Conservation (phyloP, 352 stramenopile genomes). For the Peronospora farinosa region DNA sequence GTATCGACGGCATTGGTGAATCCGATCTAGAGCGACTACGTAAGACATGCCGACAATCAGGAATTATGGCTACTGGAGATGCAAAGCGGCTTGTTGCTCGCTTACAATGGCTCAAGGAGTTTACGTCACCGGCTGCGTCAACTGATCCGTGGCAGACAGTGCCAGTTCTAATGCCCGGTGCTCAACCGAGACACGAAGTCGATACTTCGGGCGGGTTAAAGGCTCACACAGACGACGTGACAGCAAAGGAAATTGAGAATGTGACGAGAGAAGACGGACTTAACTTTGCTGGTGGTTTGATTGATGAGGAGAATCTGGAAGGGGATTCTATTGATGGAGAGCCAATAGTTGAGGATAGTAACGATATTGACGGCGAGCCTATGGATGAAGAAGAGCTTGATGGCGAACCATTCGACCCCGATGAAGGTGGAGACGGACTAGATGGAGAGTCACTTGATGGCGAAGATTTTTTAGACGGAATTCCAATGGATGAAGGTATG, state of each 20-base stretch:
- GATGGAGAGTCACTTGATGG: constrained; percentile 35
- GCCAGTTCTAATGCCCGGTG: constrained; percentile 2
- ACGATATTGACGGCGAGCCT: constrained; percentile 35
- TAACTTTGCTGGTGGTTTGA: constrained; percentile 28
- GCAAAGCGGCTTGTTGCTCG: constrained; percentile 37
- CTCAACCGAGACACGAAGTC: not conserved
- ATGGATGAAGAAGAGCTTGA: constrained; percentile 39
- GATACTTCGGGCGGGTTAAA: constrained; percentile 1
- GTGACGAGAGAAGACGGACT: constrained; percentile 2
- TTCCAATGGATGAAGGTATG: constrained; percentile 42
- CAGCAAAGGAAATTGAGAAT: constrained; percentile 3
- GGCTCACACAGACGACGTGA: not conserved
- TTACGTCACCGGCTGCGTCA: constrained; percentile 39
- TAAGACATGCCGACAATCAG: constrained; percentile 60
- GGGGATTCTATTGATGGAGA: constrained; percentile 28
- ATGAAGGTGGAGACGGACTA: constrained; percentile 29
- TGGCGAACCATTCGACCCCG: constrained; percentile 34
- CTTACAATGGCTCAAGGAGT: constrained; percentile 66
- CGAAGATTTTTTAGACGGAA: constrained; percentile 39
- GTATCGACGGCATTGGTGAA: constrained; percentile 19
- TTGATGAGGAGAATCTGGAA: constrained; percentile 42
- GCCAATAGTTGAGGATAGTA: constrained; percentile 8
- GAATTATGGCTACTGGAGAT: constrained; percentile 47
- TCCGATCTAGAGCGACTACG: constrained; percentile 50
- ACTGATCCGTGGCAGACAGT: constrained; percentile 1